Evolutionary conservation across 768 basidiomycete species (phyloP).

Genomic region (Hericium erinaceus): DNA sequence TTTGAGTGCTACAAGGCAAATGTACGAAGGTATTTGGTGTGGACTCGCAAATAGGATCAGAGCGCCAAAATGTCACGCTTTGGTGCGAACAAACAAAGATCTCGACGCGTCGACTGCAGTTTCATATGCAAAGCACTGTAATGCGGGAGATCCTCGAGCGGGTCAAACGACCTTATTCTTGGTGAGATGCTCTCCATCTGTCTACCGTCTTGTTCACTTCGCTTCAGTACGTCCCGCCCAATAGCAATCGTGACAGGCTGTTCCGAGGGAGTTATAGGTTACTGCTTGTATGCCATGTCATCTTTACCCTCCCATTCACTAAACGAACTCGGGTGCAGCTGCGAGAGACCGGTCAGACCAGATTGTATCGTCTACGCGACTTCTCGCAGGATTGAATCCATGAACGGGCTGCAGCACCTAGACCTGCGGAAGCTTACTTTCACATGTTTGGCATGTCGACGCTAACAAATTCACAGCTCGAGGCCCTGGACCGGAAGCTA

Average conservation of each 20-base stretch:
- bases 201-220: no score
- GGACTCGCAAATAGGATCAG: no score
- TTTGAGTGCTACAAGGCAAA: no score
- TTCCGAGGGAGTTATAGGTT: slow-evolving; percentile 66
- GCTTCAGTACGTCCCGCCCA: no score
- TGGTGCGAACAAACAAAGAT: no score
- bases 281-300: slow-evolving; percentile 36
- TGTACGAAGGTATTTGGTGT: no score
- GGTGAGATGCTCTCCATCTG: no score
- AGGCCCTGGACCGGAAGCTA: slow-evolving; percentile 64
- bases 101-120: no score
- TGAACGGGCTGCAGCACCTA: slow-evolving; percentile 41
- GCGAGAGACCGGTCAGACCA: slow-evolving; percentile 52
- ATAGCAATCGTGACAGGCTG: slow-evolving; percentile 50
- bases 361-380: slow-evolving; percentile 75
- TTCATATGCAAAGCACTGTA: no score
- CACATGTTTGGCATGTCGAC: slow-evolving; percentile 43
- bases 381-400: slow-evolving; percentile 52
- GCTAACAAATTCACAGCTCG: slow-evolving; percentile 31
- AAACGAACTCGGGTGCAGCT: slow-evolving; percentile 27
- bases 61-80: no score
- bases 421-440: slow-evolving; percentile 32
- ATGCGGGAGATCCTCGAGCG: no score
- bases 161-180: no score
- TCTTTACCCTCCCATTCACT: not conserved